Evolutionary conservation across 192 early-diverging fungal species (phyloP).

Genomic region (Coemansia sp.): DNA sequence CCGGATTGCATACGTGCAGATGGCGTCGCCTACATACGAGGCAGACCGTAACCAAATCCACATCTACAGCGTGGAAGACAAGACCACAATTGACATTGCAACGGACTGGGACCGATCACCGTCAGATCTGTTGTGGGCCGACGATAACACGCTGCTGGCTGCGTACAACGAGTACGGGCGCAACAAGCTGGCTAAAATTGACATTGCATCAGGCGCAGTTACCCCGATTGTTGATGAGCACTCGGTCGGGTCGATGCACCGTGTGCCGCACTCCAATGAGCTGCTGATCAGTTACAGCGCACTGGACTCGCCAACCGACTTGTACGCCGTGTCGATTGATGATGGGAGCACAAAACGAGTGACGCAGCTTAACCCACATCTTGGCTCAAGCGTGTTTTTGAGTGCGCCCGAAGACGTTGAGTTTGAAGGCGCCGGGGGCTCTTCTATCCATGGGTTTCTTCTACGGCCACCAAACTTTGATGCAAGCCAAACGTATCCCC

Average conservation of each 20-base stretch:
- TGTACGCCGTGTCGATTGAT: slow-evolving; percentile 48
- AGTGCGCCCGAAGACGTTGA: slow-evolving; percentile 63
- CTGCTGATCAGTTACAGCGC: slow-evolving; percentile 56
- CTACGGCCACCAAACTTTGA: slow-evolving; percentile 55
- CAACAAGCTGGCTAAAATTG: slow-evolving; percentile 61
- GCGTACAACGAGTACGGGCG: slow-evolving; percentile 68
- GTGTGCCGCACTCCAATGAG: slow-evolving; percentile 40
- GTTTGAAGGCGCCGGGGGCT: slow-evolving; percentile 62
- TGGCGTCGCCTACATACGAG: slow-evolving; percentile 69
- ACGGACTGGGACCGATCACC: slow-evolving; percentile 67
- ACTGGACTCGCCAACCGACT: slow-evolving; percentile 57
- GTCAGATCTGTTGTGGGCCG: slow-evolving; percentile 55
- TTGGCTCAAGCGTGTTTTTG: slow-evolving; percentile 39
- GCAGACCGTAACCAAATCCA: slow-evolving; percentile 74
- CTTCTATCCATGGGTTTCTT: slow-evolving; percentile 48
- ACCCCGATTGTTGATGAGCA: slow-evolving; percentile 55
- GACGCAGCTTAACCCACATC: slow-evolving; percentile 46
- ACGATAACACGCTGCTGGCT: slow-evolving; percentile 57
- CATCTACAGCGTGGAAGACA: slow-evolving; percentile 51
- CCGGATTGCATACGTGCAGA: slow-evolving; percentile 72
- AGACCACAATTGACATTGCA: slow-evolving; percentile 49
- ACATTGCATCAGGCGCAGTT: slow-evolving; percentile 54
- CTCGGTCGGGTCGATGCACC: slow-evolving; percentile 45
- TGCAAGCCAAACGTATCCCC: slow-evolving; percentile 61
- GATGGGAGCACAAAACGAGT: slow-evolving; percentile 33